A percentile compares a stretch with the other conserved stretches of the same genome.
Conservation (phyloP, 2,329 filamentous ascomycete genomes). For the Ceratocystis alfenasii region DNA sequence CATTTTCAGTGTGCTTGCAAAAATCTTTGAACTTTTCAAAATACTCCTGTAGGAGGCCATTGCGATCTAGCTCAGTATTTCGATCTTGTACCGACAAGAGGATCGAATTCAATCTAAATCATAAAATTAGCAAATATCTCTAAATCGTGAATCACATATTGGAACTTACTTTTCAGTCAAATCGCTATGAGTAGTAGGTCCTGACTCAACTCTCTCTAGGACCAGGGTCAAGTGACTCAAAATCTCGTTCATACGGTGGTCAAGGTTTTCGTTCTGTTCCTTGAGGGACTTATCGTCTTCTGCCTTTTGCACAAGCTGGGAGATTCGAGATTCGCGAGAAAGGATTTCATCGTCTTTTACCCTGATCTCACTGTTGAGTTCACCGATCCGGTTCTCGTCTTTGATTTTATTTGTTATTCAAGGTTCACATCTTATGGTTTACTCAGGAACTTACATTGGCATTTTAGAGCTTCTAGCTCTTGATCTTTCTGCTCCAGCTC, state of each 20-base stretch:
- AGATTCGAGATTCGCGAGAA: neutral
- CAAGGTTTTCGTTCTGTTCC: slow-evolving; percentile 4
- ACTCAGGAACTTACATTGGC: slow-evolving; percentile 9
- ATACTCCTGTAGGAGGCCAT: slow-evolving; percentile 9
- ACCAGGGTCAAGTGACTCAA: neutral
- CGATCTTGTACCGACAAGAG: slow-evolving; percentile 12
- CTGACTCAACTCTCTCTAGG: neutral
- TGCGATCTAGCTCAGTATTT: neutral
- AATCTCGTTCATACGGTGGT: slow-evolving; percentile 1
- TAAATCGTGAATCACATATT: no score
- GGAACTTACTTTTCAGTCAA: slow-evolving; percentile 5
- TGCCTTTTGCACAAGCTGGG: slow-evolving; percentile 15
- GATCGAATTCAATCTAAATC: slow-evolving; percentile 13
- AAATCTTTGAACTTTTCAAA: slow-evolving; percentile 13
- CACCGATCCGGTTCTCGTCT: slow-evolving; percentile 10
- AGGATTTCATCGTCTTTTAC: slow-evolving; percentile 9
- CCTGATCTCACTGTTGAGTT: slow-evolving; percentile 10
- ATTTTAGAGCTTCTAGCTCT: neutral
- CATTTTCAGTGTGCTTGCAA: slow-evolving; percentile 4
- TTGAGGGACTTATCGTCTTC: neutral
- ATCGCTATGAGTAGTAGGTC: neutral
- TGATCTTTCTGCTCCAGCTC: neutral
- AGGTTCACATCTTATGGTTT: no score
- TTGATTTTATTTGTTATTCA: neutral
- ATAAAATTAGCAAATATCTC: neutral